Evolutionary conservation across 441 rosid species (phyloP).

Genomic region (Viola pubescens): DNA sequence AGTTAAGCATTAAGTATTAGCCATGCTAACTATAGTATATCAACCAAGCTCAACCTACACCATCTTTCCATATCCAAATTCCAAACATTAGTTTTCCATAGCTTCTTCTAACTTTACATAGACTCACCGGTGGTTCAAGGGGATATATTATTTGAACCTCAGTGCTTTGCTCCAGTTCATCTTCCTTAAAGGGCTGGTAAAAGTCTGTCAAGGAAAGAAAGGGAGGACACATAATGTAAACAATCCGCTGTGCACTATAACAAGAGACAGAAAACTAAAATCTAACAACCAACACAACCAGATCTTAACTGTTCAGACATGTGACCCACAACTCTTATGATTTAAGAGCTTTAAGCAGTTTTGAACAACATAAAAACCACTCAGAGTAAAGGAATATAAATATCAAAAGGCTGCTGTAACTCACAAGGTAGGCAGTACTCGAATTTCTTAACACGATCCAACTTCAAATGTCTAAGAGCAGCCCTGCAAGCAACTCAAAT

Average conservation of each 20-base stretch:
- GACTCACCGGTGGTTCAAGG: slow-evolving; percentile 70
- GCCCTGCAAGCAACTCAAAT: slow-evolving; percentile 44
- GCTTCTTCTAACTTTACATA: neutral
- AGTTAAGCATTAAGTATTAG: neutral
- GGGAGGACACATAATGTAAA: slow-evolving; percentile 7
- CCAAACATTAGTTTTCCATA: neutral
- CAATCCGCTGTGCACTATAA: neutral
- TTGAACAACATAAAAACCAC: too few species aligned
- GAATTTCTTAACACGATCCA: slow-evolving; percentile 75
- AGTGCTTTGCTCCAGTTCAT: slow-evolving; percentile 77
- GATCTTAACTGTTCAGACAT: neutral
- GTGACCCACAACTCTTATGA: neutral
- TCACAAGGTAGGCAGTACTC: slow-evolving; percentile 95
- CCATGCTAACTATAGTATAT: neutral
- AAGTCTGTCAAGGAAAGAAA: slow-evolving; percentile 49
- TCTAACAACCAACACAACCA: slow-evolving; percentile 2
- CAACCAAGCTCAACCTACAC: neutral
- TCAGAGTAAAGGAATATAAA: neutral
- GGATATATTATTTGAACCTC: slow-evolving; percentile 77
- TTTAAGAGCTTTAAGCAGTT: neutral
- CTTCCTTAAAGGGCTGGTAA: slow-evolving; percentile 81
- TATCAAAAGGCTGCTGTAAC: slow-evolving; percentile 28
- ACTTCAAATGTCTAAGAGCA: slow-evolving; percentile 84
- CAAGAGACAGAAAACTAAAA: neutral
- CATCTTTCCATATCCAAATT: slow-evolving; percentile 6